Base-by-base conservation (phyloP, 495 filamentous ascomycete genomes). In the Daldinia bambusicola region DNA sequence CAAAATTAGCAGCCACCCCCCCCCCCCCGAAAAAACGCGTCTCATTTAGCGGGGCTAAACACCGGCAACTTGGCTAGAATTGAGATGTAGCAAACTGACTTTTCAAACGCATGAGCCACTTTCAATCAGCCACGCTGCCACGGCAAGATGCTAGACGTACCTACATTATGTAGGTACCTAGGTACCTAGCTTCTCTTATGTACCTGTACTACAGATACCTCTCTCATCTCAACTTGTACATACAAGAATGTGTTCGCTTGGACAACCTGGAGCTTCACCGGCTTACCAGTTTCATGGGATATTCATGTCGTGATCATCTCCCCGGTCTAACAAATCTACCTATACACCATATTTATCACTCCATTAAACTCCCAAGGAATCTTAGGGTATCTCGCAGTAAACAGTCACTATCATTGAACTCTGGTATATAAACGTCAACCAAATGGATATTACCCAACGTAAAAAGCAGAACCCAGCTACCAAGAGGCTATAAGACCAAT, bases 31-130 rank as follows among this genome's bases (percentile, higher is more conserved):
- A n/a, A 31, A 43, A 31, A 13, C 55, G 61, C 45, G 26, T 45
- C 34, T 55, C 22, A 10, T 30, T 31, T 22, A 4, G 7, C 1
- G 43, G 41, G 66, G 67, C 40, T 45, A 45, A 62, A 64, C 13
- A 37, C 55, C 60, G 58, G 67, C 14, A 9, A 3, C 26, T 26
- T 26, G 18, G 18, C n/a, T n/a, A n/a, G n/a, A n/a, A n/a, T n/a
- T n/a, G n/a, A n/a, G n/a, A n/a, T n/a, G n/a, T n/a, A n/a, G 50
- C 20, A 53, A 53, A 53, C 22, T 30, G 31, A 53, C 22, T 30
- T 53, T 14, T 14, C 32, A 5, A 9, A 53, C 4, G 7, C 51
- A 32, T 30, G 31, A 53, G 51, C 51, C 51, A 53, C 51, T 32
- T 18, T 6, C 12, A 32, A n/a, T 13, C 6, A 53, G 51, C 51